Percentiles rank a stretch among this genome's conserved stretches.
These are phyloP conservation scores for Plectosphaerella cucumerina DNA, from an alignment of 2,329 filamentous ascomycete species.

Conservation along the genomic window DNA sequence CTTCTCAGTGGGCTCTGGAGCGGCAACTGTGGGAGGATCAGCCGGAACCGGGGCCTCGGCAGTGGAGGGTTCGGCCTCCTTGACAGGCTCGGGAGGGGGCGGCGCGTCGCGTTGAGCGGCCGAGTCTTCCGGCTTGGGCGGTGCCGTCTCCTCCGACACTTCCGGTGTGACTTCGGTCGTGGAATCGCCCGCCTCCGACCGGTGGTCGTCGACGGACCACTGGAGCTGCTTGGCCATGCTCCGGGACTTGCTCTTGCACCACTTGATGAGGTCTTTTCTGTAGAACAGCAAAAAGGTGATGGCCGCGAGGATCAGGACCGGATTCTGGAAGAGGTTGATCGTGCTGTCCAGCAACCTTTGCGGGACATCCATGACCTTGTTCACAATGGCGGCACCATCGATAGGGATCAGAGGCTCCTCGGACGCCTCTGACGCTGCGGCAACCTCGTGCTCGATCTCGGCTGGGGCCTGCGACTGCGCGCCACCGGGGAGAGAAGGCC, in stretches of 20 bases:
- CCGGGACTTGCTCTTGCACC: conserved; percentile 25
- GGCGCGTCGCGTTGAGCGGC: not conserved
- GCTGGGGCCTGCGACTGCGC: conserved; percentile 21
- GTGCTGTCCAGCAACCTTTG: conserved; percentile 45
- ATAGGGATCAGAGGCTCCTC: conserved; percentile 13
- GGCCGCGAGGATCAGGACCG: conserved; percentile 43
- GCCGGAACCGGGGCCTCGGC: not conserved
- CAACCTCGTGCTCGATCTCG: conserved; percentile 28
- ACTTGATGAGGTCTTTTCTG: conserved; percentile 39
- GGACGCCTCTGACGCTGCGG: conserved; percentile 19
- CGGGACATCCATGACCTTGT: conserved; percentile 47
- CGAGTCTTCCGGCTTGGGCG: not conserved
- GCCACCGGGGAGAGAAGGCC: conserved; percentile 31
- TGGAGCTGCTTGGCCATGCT: conserved; percentile 18
- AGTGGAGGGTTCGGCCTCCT: not conserved
- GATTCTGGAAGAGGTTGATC: conserved; percentile 53
- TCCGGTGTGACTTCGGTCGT: not conserved
- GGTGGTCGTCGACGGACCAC: conserved; percentile 13
- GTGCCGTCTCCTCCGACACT: not conserved
- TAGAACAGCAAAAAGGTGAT: conserved; percentile 37
- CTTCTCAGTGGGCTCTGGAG: too few relatives aligned
- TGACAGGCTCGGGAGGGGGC: not conserved
- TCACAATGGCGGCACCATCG: conserved; percentile 39
- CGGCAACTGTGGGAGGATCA: too few relatives aligned
- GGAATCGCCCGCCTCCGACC: conserved; percentile 9